Evolutionary conservation across 306 rosid species (phyloP).

Genomic region (Canavalia ensiformis): DNA sequence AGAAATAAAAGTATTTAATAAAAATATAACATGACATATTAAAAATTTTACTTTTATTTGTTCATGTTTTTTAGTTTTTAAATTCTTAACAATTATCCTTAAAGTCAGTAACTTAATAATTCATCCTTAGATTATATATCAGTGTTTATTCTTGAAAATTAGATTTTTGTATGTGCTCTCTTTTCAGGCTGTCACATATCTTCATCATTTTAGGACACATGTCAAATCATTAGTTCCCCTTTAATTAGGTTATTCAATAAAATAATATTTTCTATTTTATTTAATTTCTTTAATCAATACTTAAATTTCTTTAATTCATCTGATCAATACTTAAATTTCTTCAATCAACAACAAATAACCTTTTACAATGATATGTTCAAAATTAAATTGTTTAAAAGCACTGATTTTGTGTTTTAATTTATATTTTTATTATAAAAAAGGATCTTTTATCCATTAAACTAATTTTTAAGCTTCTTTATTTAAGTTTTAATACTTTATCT

Average conservation of each 20-base stretch:
- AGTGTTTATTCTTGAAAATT: not conserved
- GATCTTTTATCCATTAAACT: too few relatives aligned
- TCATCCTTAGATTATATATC: not conserved
- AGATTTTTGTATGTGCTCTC: not conserved
- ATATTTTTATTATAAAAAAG: not conserved
- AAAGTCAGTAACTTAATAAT: not conserved
- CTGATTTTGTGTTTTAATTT: not conserved
- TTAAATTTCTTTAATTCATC: too few relatives aligned
- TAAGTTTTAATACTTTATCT: too few relatives aligned
- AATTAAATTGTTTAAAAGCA: not conserved
- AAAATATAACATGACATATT: too few relatives aligned
- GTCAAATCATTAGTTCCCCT: not conserved
- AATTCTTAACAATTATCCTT: too few relatives aligned
- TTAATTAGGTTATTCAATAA: not conserved
- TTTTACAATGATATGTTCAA: too few relatives aligned
- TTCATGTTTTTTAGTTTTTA: too few relatives aligned
- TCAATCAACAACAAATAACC: not conserved
- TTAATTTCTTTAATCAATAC: not conserved
- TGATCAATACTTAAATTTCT: not conserved
- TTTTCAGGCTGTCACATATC: too few relatives aligned
- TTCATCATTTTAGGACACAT: not conserved
- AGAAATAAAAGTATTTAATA: too few relatives aligned
- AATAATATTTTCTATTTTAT: not conserved
- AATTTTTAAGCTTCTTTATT: too few relatives aligned
- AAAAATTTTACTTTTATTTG: too few relatives aligned